These are phyloP conservation scores for Tricholoma hemisulphureum DNA, from an alignment of 768 basidiomycete species.

Conservation along the genomic window DNA sequence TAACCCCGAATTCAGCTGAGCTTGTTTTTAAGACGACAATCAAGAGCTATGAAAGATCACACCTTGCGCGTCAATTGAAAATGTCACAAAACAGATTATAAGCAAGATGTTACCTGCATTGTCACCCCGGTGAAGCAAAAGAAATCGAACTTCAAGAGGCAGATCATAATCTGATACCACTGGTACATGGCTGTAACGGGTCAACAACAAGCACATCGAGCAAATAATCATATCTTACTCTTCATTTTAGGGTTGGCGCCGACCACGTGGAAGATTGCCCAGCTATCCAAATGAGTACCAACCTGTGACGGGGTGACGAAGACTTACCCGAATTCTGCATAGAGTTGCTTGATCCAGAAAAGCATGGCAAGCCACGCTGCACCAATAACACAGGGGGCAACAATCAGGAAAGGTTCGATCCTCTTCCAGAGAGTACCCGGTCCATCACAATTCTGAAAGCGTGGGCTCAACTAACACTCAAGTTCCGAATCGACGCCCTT, in stretches of 20 bases:
- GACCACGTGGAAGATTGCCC: constrained; percentile 89
- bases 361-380: constrained; percentile 64
- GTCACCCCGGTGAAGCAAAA: constrained; percentile 86
- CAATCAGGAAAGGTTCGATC: constrained; percentile 67
- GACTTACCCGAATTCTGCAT: constrained; percentile 75
- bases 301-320: background rate
- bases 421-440: constrained; percentile 54
- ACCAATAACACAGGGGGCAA: constrained; percentile 67
- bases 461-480: background rate
- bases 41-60: constrained; percentile 55
- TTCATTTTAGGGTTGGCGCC: constrained; percentile 85
- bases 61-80: constrained; percentile 3
- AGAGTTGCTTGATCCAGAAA: constrained; percentile 70
- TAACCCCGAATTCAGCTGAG: constrained; percentile 78
- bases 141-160: constrained; percentile 87
- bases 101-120: constrained; percentile 60
- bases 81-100: background rate
- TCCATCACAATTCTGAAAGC: constrained; percentile 46
- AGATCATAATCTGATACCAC: constrained; percentile 84
- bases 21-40: constrained; percentile 67
- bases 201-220: background rate
- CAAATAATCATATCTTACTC: constrained; percentile 45
- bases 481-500: constrained; percentile 18
- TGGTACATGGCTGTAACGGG: constrained; percentile 73
- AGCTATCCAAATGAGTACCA: constrained; percentile 44